Base-by-base conservation (phyloP, 2,329 filamentous ascomycete genomes). In the Aspergillus sp. region DNA sequence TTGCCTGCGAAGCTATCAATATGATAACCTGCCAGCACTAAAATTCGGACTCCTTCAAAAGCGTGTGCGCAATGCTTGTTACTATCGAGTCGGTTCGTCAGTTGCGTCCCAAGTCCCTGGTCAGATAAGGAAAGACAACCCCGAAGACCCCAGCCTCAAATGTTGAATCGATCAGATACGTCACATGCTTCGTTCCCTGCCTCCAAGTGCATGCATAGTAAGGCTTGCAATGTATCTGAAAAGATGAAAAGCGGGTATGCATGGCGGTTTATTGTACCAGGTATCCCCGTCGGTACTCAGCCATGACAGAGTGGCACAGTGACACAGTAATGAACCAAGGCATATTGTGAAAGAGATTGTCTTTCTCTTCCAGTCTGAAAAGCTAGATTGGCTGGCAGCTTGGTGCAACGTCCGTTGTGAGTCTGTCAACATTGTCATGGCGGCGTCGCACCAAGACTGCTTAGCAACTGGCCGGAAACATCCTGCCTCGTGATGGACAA, bases 231-330 rank as follows among this genome's bases (percentile, higher is more conserved):
- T 50, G 47, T 50, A 28, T 30, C 47, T 17, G 25, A 30, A 28
- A 5, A 30, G 25, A 32, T 32, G 17, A 19, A n/a, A 50, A 10
- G 25, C 47, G 47, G 47, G 25, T 50, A 50, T 50, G 47, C 47
- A 50, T 50, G 47, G 47, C 47, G 47, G 47, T 50, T 50, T 50
- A 50, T 32, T 50, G 47, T 50, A 50, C 28, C n/a, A 25, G 17
- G 47, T 50, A 19, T n/a, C n/a, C 47, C 47, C 15, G 23, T n/a
- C 23, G 17, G 12, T 36, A 36, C 32, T 36, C 32, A 36, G 12
- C 12, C 32, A 36, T 36, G 32, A 36, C 32, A 21, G 17, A 23
- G 41, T 45, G 41, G 23, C 41, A 50, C 25, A 50, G 28, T 45
- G 41, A 45, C 41, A 45, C 41, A 45, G 41, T 36, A 36, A 5